phyloP scores from a whole-genome alignment of 345 rosid genomes.

The Melastoma malabathricum region DNA sequence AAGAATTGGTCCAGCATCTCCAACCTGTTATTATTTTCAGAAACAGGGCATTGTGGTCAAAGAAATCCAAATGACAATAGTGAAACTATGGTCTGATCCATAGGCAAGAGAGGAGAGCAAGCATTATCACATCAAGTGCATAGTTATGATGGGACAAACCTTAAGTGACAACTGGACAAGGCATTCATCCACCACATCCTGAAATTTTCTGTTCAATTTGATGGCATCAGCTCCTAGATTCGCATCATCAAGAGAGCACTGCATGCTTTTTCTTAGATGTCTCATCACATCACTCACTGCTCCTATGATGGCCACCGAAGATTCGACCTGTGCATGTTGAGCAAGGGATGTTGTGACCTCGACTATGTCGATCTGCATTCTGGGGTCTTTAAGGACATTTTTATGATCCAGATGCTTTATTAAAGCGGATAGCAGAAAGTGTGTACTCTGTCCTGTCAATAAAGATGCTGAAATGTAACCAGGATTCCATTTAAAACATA shows the following conservation, averaged over 20 bases:
- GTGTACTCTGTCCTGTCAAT: conserved; percentile 66
- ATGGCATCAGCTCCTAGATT: conserved; percentile 44
- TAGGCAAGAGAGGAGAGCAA: neutral
- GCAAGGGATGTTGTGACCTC: conserved; percentile 66
- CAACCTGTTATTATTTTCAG: conserved; percentile 41
- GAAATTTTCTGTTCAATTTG: conserved; percentile 42
- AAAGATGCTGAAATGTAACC: neutral
- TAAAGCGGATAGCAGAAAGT: conserved; percentile 69
- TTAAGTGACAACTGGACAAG: conserved; percentile 58
- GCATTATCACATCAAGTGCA: neutral
- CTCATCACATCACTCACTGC: conserved; percentile 76
- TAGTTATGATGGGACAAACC: conserved; percentile 25
- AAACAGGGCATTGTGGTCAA: conserved; percentile 6
- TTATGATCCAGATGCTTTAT: conserved; percentile 95
- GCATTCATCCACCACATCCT: conserved; percentile 72
- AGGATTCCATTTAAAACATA: no score
- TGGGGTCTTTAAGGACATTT: conserved; percentile 64
- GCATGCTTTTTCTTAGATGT: conserved; percentile 81
- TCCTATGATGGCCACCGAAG: conserved; percentile 69
- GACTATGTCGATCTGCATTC: conserved; percentile 66
- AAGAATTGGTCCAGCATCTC: conserved; percentile 90
- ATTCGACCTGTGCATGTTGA: conserved; percentile 48
- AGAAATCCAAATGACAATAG: neutral
- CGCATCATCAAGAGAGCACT: conserved; percentile 62
- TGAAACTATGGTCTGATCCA: neutral